Conservation (phyloP, 306 rosid species). For the Betula pendula region DNA sequence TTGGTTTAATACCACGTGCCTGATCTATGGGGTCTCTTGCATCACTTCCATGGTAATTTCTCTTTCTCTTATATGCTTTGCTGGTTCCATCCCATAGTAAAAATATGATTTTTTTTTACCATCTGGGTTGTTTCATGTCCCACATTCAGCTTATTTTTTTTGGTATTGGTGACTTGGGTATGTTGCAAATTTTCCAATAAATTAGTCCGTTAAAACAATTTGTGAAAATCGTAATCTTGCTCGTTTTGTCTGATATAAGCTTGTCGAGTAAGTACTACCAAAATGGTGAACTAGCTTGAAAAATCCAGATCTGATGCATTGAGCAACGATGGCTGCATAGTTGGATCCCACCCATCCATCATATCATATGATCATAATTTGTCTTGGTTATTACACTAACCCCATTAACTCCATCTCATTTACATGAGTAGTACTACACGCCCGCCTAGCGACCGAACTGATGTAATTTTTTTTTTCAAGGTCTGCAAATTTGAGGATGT, state of each 20-base stretch:
- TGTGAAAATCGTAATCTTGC: background rate
- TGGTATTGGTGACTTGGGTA: background rate
- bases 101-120: background rate
- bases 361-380: background rate
- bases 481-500: too few relatives aligned
- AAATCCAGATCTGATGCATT: background rate
- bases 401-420: too few relatives aligned
- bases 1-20: conserved; percentile 79
- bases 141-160: background rate
- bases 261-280: background rate
- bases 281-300: background rate
- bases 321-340: background rate
- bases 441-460: too few relatives aligned
- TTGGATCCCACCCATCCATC: background rate
- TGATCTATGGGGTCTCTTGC: conserved; percentile 65
- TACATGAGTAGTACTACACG: too few relatives aligned
- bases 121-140: background rate
- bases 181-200: background rate
- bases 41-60: conserved; percentile 62
- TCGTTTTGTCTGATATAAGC: background rate
- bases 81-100: background rate
- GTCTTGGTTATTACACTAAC: too few relatives aligned
- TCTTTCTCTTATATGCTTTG: background rate
- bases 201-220: background rate
- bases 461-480: too few relatives aligned